Evolutionary conservation across 495 filamentous ascomycete genomes (phyloP).

Genomic region (Lophium mytilinum): DNA sequence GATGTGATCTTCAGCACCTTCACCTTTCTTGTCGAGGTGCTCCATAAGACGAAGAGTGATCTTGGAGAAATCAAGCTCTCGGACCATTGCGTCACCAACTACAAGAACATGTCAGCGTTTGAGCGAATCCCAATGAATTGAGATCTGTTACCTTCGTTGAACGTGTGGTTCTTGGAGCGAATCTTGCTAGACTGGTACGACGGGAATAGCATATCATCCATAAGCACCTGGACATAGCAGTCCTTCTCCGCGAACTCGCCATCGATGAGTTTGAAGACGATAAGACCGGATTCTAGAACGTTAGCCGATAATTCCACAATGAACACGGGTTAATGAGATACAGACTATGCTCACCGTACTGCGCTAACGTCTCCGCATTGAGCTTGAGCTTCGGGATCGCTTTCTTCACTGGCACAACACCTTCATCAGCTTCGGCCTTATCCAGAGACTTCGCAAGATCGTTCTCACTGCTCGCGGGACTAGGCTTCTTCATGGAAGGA

Average conservation of each 20-base stretch:
- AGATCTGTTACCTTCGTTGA: conserved; percentile 62
- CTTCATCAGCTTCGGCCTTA: conserved; percentile 47
- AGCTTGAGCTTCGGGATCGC: conserved; percentile 69
- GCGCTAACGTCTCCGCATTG: conserved; percentile 65
- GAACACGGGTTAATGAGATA: not conserved
- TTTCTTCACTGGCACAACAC: conserved; percentile 37
- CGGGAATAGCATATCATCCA: conserved; percentile 92
- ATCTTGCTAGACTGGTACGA: conserved; percentile 74
- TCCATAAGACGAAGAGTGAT: conserved; percentile 79
- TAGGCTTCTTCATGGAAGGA: conserved; percentile 13
- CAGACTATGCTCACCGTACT: conserved; percentile 50
- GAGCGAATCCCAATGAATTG: not conserved
- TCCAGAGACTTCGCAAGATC: conserved; percentile 37
- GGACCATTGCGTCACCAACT: conserved; percentile 90
- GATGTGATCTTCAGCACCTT: conserved; percentile 59
- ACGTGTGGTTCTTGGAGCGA: conserved; percentile 52
- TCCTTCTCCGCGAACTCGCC: conserved; percentile 68
- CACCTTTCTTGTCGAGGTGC: conserved; percentile 63
- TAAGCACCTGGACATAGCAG: conserved; percentile 76
- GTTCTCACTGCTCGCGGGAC: conserved; percentile 22
- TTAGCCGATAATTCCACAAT: not conserved
- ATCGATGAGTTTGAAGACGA: conserved; percentile 92
- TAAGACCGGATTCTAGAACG: conserved; percentile 52
- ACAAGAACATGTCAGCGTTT: conserved; percentile 11
- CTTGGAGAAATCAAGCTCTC: conserved; percentile 90